Evolutionary conservation across 169 alveolate genomes (phyloP).

Genomic region (Plasmodium blacklocki): DNA sequence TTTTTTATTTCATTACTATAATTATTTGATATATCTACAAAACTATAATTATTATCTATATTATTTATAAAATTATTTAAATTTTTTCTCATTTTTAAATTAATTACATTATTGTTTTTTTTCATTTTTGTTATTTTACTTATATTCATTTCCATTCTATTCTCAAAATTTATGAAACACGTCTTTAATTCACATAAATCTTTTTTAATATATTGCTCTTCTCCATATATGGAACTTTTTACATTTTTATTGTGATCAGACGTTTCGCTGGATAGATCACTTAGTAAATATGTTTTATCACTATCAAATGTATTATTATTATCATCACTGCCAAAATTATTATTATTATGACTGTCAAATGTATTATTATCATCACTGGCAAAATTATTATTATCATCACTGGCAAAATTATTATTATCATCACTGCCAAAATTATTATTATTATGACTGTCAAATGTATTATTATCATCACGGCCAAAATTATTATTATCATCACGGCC

Average conservation of each 20-base stretch:
- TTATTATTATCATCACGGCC: not conserved
- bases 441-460: not conserved
- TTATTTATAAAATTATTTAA: conserved; percentile 26
- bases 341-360: not conserved
- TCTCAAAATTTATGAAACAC: conserved; percentile 12
- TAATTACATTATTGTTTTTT: too few species aligned
- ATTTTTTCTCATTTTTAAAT: conserved; percentile 6
- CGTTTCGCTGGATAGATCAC: too few species aligned
- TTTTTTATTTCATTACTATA: conserved; percentile 38
- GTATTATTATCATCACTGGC: not conserved
- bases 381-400: not conserved
- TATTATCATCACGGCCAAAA: not conserved
- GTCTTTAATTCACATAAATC: conserved; percentile 14
- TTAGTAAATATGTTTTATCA: not conserved
- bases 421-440: not conserved
- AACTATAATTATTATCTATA: conserved; percentile 35
- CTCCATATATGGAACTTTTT: not conserved
- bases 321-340: not conserved
- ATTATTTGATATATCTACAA: conserved; percentile 68
- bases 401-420: too few species aligned
- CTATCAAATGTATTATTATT: not conserved
- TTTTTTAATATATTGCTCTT: conserved; percentile 4
- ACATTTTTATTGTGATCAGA: not conserved
- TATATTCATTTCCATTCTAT: conserved; percentile 12
- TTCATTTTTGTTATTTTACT: not conserved